Conservation (phyloP, 192 early-diverging fungal genomes). For the Gaertneriomyces semiglobifer region DNA sequence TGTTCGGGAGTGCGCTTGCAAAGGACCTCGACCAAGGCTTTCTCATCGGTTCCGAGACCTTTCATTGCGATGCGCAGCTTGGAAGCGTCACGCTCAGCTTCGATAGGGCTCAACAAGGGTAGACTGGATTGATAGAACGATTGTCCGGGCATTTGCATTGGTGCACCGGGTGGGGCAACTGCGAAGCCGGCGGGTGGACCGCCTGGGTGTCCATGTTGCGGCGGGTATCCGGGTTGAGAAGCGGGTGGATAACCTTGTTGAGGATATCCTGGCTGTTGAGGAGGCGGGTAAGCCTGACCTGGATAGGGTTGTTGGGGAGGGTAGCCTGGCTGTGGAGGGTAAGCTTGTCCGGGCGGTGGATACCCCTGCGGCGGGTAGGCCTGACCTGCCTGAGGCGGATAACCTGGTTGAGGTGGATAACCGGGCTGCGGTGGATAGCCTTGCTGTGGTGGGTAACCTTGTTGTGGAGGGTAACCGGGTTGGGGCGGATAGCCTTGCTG, state of each 20-base stretch:
- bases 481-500: conserved; percentile 19
- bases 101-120: conserved; percentile 8
- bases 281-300: conserved; percentile 4
- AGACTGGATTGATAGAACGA: conserved; percentile 14
- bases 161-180: not conserved
- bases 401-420: conserved; percentile 15
- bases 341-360: conserved; percentile 14
- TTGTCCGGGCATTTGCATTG: not conserved
- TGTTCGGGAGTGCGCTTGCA: conserved; percentile 38
- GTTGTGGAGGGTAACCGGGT: conserved; percentile 11
- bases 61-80: conserved; percentile 35
- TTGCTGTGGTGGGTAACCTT: conserved; percentile 13
- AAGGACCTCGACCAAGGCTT: conserved; percentile 40
- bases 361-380: not conserved
- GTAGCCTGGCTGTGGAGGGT: conserved; percentile 14
- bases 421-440: conserved; percentile 27
- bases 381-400: conserved; percentile 9
- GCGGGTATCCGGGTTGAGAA: conserved; percentile 18
- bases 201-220: not conserved
- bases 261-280: conserved; percentile 13
- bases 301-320: conserved; percentile 8
- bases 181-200: not conserved
- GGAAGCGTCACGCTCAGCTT: conserved; percentile 21
- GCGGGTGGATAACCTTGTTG: conserved; percentile 14
- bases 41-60: conserved; percentile 40